Evolutionary conservation across 257 asterid species (phyloP).

Genomic region (Verbascum thapsus): DNA sequence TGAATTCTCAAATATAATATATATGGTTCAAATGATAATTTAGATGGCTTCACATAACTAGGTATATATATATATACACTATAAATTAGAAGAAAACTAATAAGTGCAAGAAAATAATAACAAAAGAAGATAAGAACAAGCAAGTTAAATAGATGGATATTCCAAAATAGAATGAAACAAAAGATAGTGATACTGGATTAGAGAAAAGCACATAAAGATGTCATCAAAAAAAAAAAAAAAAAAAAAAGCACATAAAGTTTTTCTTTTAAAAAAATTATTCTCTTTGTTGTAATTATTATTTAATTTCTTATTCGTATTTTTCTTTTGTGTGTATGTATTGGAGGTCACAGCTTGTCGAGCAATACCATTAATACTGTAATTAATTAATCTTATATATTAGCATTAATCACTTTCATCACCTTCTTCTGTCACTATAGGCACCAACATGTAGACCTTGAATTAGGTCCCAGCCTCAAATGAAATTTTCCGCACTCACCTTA

Average conservation of each 20-base stretch:
- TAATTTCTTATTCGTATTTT: not conserved
- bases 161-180: constrained; percentile 40
- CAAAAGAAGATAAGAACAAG: constrained; percentile 1
- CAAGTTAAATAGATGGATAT: constrained; percentile 18
- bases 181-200: constrained; percentile 37
- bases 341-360: constrained; percentile 64
- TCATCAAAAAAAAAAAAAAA: too few relatives aligned
- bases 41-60: too few relatives aligned
- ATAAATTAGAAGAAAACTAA: not conserved
- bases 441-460: constrained; percentile 54
- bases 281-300: constrained; percentile 2
- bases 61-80: not conserved
- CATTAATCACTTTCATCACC: constrained; percentile 36
- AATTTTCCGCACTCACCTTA: too few relatives aligned
- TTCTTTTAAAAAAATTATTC: constrained; percentile 19
- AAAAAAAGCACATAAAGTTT: constrained; percentile 2
- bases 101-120: not conserved
- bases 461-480: constrained; percentile 41
- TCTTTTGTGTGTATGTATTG: constrained; percentile 20
- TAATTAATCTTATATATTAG: constrained; percentile 41
- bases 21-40: too few relatives aligned
- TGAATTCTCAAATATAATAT: too few relatives aligned
- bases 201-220: constrained; percentile 23
- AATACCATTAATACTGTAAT: constrained; percentile 36
- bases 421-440: constrained; percentile 44